Evolutionary conservation across 1,284 basidiomycete genomes (phyloP).

Genomic region (Leucoagaricus sp.): DNA sequence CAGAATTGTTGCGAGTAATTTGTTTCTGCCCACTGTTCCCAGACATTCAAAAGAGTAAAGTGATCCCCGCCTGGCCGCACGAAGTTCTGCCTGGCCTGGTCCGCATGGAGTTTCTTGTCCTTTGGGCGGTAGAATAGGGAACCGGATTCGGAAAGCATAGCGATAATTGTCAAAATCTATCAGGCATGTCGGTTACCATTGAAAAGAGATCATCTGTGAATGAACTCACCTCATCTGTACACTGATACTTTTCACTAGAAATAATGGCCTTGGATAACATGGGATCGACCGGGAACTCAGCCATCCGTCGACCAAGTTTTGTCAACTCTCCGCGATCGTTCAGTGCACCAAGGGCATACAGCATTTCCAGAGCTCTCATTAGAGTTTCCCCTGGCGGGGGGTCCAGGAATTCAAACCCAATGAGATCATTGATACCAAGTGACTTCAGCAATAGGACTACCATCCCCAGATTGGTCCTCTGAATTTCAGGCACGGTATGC

Average conservation of each 20-base stretch:
- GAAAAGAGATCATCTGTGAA: neutral
- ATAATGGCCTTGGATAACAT: slow-evolving; percentile 98
- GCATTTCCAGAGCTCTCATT: slow-evolving; percentile 89
- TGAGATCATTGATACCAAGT: slow-evolving; percentile 94
- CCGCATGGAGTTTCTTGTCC: slow-evolving; percentile 94
- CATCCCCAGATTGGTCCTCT: slow-evolving; percentile 96
- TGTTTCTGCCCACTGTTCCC: slow-evolving; percentile 98
- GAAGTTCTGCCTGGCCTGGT: slow-evolving; percentile 97
- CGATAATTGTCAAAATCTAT: slow-evolving; percentile 85
- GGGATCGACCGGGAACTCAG: slow-evolving; percentile 98
- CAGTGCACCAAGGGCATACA: slow-evolving; percentile 95
- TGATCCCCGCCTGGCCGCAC: slow-evolving; percentile 96
- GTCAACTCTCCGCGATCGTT: slow-evolving; percentile 97
- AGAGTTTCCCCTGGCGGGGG: slow-evolving; percentile 99
- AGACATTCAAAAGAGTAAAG: slow-evolving; percentile 95
- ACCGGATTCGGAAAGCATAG: slow-evolving; percentile 95
- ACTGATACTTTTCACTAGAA: slow-evolving; percentile 91
- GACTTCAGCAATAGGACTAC: slow-evolving; percentile 95
- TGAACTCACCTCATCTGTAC: slow-evolving; percentile 86
- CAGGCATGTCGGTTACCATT: neutral
- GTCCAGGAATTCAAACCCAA: slow-evolving; percentile 99
- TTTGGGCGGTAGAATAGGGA: slow-evolving; percentile 97
- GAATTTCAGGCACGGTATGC: slow-evolving; percentile 98
- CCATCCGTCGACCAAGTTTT: slow-evolving; percentile 95
- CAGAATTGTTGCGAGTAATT: slow-evolving; percentile 95